These are phyloP conservation scores for Monsonia emarginata DNA, from an alignment of 441 rosid species.

Conservation along the genomic window DNA sequence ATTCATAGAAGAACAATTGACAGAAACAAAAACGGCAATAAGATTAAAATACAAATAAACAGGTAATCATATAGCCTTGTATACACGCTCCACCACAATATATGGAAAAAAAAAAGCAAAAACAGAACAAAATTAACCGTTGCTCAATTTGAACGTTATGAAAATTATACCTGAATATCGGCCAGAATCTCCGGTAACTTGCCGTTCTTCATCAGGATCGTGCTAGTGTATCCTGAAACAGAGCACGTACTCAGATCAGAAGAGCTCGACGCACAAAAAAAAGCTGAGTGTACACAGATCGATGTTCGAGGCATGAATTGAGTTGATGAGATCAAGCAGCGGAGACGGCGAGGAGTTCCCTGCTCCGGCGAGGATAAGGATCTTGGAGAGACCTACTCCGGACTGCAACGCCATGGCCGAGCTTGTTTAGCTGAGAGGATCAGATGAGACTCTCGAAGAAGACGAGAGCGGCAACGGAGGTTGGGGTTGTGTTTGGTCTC, in stretches of 20 bases:
- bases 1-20: too few species aligned
- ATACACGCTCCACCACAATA: too few species aligned
- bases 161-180: slow-evolving; percentile 8
- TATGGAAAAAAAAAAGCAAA: background rate
- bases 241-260: background rate
- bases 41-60: background rate
- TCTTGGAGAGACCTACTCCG: background rate
- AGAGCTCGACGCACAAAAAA: background rate
- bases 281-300: background rate
- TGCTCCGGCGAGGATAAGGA: slow-evolving; percentile 3
- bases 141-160: background rate
- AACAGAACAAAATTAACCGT: background rate
- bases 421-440: background rate
- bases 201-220: slow-evolving; percentile 13
- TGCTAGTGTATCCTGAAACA: slow-evolving; percentile 15
- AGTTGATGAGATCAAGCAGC: background rate
- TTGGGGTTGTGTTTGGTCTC: background rate
- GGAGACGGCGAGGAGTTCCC: background rate
- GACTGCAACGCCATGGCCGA: slow-evolving; percentile 3
- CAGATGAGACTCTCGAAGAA: background rate
- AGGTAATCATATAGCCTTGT: too few species aligned
- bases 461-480: background rate
- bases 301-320: background rate
- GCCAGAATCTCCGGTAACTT: slow-evolving; percentile 9
- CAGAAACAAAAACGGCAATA: background rate